Evolutionary conservation across 495 filamentous ascomycete species (phyloP), one percentile per base, ranked within the genome.

Genomic region (Aspergillus cristatus): DNA sequence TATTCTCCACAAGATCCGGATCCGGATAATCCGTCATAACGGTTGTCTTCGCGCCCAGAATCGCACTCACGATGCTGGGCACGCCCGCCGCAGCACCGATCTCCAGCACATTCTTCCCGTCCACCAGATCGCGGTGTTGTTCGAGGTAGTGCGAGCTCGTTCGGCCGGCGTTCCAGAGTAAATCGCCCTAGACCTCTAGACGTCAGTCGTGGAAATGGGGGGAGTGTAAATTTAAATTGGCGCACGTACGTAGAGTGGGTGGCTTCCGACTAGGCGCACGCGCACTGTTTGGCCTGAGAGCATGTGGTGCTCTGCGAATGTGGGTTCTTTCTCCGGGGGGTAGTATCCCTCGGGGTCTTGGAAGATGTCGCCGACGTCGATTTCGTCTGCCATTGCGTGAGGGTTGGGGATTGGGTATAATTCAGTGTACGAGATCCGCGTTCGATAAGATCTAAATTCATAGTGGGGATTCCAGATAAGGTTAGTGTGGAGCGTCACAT

Each of bases 11-110:
- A 2, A 97, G 62, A 14, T 91, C 86, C 14, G 70, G 67, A 49
- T 95, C 89, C 1, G 86, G 84, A 51, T 84, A 97, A 51, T 97
- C 90, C 18, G 89, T 94, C 36, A 90, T 78, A 1, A 95, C 82
- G 10, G 83, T 79, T 18, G 63, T 63, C 35, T 55, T 55, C 3
- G 89, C 88, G 5, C 82, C 86, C 14, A 76, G 60, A n/a, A 79
- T 60, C 0, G 79, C 81, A 43, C 76, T 79, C 11, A 91, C 78
- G 16, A 97, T 73, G 47, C 78, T 81, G 1, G 89, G 89, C 3
- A 95, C 71, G 1, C 89, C 90, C 0, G 84, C 85, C 18, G 85
- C 90, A 12, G 90, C 88, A 36, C 90, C 90, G 32, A 97, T 80
- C 56, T 97, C 90, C 10, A 95, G 77, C 3, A 94, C 73, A 17